phyloP scores from a whole-genome alignment of 2,329 filamentous ascomycete species.

The Alternaria infectoria region DNA sequence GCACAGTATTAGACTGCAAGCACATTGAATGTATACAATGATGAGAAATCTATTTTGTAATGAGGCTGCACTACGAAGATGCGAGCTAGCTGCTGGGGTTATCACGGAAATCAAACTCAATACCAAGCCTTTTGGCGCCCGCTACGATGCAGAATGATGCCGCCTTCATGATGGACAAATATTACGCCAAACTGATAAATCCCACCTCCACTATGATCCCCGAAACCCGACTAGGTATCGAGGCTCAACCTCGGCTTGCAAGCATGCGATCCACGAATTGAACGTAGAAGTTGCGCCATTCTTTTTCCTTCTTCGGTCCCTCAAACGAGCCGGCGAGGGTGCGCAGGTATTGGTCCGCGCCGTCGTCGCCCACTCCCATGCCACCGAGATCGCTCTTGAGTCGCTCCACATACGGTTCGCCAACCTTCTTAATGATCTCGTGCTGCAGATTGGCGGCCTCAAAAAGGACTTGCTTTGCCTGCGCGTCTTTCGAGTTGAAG shows the following conservation, averaged over 20 bases:
- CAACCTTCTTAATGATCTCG: constrained; percentile 88
- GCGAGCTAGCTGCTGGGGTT: constrained; percentile 14
- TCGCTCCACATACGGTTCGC: constrained; percentile 76
- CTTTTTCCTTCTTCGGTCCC: constrained; percentile 47
- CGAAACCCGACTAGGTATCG: constrained; percentile 3
- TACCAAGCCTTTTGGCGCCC: constrained; percentile 20
- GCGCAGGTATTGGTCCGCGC: constrained; percentile 69
- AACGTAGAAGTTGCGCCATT: constrained; percentile 55
- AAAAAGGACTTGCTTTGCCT: constrained; percentile 83
- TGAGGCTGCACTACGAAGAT: neutral
- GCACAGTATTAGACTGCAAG: neutral
- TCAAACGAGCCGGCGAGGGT: constrained; percentile 45
- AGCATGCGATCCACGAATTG: constrained; percentile 49
- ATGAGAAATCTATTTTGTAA: neutral
- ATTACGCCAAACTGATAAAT: constrained; percentile 14
- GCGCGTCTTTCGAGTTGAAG: constrained; percentile 86
- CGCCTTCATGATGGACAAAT: constrained; percentile 5
- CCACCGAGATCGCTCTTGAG: constrained; percentile 70
- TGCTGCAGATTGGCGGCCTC: constrained; percentile 90
- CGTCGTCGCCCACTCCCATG: constrained; percentile 69
- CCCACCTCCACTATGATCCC: constrained; percentile 1
- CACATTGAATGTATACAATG: neutral
- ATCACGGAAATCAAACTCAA: constrained; percentile 25
- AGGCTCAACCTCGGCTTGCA: constrained; percentile 24
- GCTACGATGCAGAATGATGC: constrained; percentile 26